Base-by-base conservation (phyloP, 225 moss, liverwort and hornwort genomes). In the Climacium dendroides region DNA sequence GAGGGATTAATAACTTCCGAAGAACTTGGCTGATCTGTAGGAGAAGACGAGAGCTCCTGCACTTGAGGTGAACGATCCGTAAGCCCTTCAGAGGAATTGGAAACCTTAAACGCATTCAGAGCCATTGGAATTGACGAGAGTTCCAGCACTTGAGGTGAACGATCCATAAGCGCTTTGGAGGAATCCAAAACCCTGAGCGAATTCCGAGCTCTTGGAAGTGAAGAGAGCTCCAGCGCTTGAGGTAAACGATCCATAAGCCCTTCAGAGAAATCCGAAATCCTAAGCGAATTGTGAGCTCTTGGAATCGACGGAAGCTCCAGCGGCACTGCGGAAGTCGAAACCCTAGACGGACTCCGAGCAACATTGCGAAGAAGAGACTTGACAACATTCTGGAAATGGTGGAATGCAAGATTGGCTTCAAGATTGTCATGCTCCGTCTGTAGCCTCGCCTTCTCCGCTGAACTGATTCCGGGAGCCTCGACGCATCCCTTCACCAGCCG, bases 351-450 rank as follows among this genome's bases (percentile, higher is more conserved):
- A 30, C 64, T 77, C 64, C 76, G 76, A 23, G 70, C 29, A 58
- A 87, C 12, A 25, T 82, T 89, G n/a, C 65, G 82, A 32, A 89
- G 58, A 11, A 91, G 79, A 79, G 91, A 89, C 35, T 85, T 87
- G 19, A 87, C 87, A 55, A 82, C 81, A 15, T 89, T 89, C 43
- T 91, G 82, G 37, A 91, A 82, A 14, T 91, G 87, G 45, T 73
- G 45, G 74, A 82, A 79, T 24, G 85, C 32, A 15, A 91, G 82
- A 59, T 89, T 87, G 8, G 78, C 66, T 87, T 91, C 89, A 25
- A 85, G 82, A 66, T 74, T 72, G 77, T 85, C 85, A 26, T 89
- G 85, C 73, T 89, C 87, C 32, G 16, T 37, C 78, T 85, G 72
- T n/a, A 87, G 87, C 73, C 85, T 85, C 32, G 43, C 53, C 89